These are phyloP conservation scores for Colletotrichum sp. DNA, from an alignment of 2,329 filamentous ascomycete species.

Conservation along the genomic window DNA sequence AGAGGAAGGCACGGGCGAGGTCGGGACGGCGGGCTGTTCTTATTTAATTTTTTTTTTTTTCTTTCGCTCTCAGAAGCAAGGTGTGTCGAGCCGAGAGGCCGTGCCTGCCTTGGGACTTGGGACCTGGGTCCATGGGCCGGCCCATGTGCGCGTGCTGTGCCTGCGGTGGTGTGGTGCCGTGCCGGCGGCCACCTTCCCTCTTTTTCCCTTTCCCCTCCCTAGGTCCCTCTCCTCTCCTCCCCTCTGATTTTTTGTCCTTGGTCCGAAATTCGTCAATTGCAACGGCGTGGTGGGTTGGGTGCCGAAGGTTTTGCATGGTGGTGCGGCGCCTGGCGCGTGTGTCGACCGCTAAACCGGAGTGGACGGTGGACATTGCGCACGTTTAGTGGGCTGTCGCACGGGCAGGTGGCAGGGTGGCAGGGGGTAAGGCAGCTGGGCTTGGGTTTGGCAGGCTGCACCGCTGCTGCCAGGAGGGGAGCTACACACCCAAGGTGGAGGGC, in stretches of 20 bases:
- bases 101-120: not conserved
- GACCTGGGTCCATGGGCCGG: not conserved
- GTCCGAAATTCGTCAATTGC: not conserved
- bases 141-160: not conserved
- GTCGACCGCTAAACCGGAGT: not conserved
- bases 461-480: not conserved
- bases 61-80: not conserved
- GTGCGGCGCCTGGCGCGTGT: not conserved
- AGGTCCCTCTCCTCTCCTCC: not conserved
- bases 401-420: not conserved
- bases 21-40: not conserved
- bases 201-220: not conserved
- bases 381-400: not conserved
- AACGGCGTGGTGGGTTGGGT: constrained; percentile 13
- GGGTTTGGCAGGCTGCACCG: not conserved
- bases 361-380: not conserved
- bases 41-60: constrained; percentile 8
- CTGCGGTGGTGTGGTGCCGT: not conserved
- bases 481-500: too few species aligned
- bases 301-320: not conserved
- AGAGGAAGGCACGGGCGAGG: not conserved
- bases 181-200: not conserved
- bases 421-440: not conserved
- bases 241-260: not conserved
- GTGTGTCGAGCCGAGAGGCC: constrained; percentile 5